These are phyloP conservation scores for Exophiala sideris DNA, from an alignment of 2,329 filamentous ascomycete species.

Conservation along the genomic window DNA sequence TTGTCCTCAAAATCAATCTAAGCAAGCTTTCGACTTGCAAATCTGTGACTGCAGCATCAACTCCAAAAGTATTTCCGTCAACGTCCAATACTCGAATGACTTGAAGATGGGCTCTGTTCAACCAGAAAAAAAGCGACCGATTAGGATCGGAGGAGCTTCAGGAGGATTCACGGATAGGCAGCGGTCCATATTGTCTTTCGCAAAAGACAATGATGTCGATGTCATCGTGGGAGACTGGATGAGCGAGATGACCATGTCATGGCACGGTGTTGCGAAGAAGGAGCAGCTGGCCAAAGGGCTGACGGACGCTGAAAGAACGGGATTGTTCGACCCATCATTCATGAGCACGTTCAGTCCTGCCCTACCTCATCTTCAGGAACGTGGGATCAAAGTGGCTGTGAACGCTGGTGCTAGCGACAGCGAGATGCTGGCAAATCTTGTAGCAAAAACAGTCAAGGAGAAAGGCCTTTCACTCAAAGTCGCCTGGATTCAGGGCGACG, in stretches of 20 bases:
- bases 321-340: conserved; percentile 31
- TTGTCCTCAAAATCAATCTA: too few species aligned
- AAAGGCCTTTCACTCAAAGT: conserved; percentile 34
- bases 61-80: too few species aligned
- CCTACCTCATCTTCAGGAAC: conserved; percentile 36
- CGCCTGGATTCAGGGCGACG: conserved; percentile 41
- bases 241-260: conserved; percentile 28
- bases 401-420: conserved; percentile 44
- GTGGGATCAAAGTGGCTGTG: conserved; percentile 38
- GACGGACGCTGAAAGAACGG: conserved; percentile 8
- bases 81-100: too few species aligned
- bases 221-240: conserved; percentile 32
- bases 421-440: conserved; percentile 20
- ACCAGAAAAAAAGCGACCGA: too few species aligned
- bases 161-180: too few species aligned
- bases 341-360: conserved; percentile 37
- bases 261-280: conserved; percentile 18
- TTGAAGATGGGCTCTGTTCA: too few species aligned
- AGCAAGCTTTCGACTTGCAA: too few species aligned
- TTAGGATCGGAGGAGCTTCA: too few species aligned
- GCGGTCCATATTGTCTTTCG: too few species aligned
- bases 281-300: not conserved
- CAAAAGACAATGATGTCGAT: not conserved
- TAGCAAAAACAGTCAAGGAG: conserved; percentile 31
- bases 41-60: too few species aligned